phyloP scores from a whole-genome alignment of 345 rosid genomes.

The Brassica rapa region DNA sequence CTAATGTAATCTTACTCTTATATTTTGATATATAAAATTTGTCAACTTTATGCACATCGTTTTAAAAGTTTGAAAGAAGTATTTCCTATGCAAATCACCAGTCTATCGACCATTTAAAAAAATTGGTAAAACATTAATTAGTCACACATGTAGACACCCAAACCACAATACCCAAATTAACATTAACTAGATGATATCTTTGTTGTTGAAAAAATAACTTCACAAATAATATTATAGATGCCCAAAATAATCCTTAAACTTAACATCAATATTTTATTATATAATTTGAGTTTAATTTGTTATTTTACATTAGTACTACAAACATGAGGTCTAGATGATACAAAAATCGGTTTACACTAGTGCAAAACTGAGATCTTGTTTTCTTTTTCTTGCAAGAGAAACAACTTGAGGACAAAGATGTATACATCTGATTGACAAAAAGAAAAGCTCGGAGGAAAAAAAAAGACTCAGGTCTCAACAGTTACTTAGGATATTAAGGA shows the following conservation, averaged over 20 bases:
- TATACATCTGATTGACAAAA: constrained; percentile 17
- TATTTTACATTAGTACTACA: neutral
- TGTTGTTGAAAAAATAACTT: no score
- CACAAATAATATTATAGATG: neutral
- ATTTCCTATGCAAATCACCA: neutral
- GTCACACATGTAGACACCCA: neutral
- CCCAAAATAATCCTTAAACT: neutral
- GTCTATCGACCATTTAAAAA: neutral
- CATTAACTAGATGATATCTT: no score
- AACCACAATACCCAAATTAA: no score
- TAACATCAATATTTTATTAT: neutral
- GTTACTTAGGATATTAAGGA: constrained; percentile 50
- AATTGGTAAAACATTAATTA: neutral
- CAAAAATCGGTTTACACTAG: neutral
- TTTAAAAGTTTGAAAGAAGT: neutral
- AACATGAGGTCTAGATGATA: neutral
- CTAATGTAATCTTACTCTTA: neutral
- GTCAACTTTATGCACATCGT: neutral
- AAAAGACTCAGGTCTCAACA: neutral
- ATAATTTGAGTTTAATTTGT: neutral
- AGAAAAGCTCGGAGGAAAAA: neutral
- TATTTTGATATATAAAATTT: neutral
- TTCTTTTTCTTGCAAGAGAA: neutral
- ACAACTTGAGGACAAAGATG: constrained; percentile 1
- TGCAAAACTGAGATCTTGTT: neutral